Conservation (phyloP, 176 grass and related monocot genomes). For the Secale cereale region DNA sequence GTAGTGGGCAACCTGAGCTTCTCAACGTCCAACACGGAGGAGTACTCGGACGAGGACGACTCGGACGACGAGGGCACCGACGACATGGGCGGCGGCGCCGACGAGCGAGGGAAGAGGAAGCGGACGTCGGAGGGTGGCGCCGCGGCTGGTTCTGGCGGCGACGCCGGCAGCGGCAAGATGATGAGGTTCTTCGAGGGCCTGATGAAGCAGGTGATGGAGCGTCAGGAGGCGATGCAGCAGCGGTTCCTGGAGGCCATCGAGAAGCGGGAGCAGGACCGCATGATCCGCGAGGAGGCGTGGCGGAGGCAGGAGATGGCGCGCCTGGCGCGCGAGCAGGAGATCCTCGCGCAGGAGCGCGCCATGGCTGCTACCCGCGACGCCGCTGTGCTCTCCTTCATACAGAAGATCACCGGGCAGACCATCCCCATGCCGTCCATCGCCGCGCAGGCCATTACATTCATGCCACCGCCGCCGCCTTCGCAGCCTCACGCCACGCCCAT, state of each 20-base stretch:
- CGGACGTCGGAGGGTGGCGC: slow-evolving; percentile 25
- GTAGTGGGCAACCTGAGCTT: slow-evolving; percentile 56
- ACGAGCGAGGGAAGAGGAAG: slow-evolving; percentile 71
- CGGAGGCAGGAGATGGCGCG: slow-evolving; percentile 86
- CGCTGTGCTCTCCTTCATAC: slow-evolving; percentile 86
- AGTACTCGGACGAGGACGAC: slow-evolving; percentile 62
- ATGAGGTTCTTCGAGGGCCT: slow-evolving; percentile 90
- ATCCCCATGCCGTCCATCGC: slow-evolving; percentile 61
- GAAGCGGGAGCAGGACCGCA: slow-evolving; percentile 90
- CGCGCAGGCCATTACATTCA: slow-evolving; percentile 35
- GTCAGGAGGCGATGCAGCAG: slow-evolving; percentile 96
- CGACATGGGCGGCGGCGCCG: slow-evolving; percentile 30
- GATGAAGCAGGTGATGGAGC: slow-evolving; percentile 92
- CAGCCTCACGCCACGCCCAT: background rate
- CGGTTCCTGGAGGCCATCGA: slow-evolving; percentile 87
- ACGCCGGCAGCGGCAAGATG: slow-evolving; percentile 49
- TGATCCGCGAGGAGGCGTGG: slow-evolving; percentile 98
- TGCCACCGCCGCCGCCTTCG: slow-evolving; percentile 27
- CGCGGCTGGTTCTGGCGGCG: background rate
- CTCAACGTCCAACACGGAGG: slow-evolving; percentile 81
- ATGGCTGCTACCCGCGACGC: slow-evolving; percentile 88
- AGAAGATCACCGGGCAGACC: slow-evolving; percentile 89
- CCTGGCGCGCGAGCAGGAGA: slow-evolving; percentile 81
- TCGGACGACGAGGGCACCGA: slow-evolving; percentile 77
- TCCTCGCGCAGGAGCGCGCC: slow-evolving; percentile 77